Evolutionary conservation across 306 rosid genomes (phyloP).

Genomic region (Canavalia gladiata): DNA sequence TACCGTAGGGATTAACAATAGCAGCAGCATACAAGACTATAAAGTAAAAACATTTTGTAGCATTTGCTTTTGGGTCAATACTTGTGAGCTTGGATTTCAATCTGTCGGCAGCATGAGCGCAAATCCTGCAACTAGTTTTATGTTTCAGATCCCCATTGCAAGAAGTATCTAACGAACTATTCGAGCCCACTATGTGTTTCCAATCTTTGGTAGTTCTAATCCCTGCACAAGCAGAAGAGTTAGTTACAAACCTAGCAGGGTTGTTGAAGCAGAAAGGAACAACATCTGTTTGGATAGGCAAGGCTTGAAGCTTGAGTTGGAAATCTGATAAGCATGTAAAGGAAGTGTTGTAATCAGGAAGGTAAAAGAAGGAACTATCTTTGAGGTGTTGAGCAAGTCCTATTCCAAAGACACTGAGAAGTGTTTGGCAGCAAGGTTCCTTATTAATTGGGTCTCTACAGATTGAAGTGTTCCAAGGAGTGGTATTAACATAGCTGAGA

Average conservation of each 20-base stretch:
- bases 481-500: conserved; percentile 68
- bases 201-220: conserved; percentile 65
- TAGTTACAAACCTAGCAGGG: conserved; percentile 63
- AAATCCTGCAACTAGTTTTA: conserved; percentile 53
- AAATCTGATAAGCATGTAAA: conserved; percentile 66
- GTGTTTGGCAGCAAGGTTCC: conserved; percentile 70
- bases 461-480: conserved; percentile 79
- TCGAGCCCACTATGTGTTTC: conserved; percentile 51
- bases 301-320: conserved; percentile 47
- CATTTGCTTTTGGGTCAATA: conserved; percentile 45
- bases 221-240: conserved; percentile 64
- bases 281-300: conserved; percentile 51
- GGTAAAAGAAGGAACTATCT: conserved; percentile 61
- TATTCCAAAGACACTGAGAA: conserved; percentile 68
- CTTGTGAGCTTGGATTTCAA: conserved; percentile 48
- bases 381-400: conserved; percentile 76
- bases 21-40: conserved; percentile 66
- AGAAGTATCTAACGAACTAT: conserved; percentile 49
- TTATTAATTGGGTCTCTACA: conserved; percentile 52
- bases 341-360: conserved; percentile 59
- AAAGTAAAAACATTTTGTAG: conserved; percentile 61
- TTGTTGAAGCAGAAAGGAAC: conserved; percentile 61
- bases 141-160: conserved; percentile 64
- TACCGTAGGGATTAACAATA: conserved; percentile 70
- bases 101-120: conserved; percentile 61